Evolutionary conservation across 2,329 filamentous ascomycete species (phyloP).

Genomic region (Atkinsonella hypoxylon): DNA sequence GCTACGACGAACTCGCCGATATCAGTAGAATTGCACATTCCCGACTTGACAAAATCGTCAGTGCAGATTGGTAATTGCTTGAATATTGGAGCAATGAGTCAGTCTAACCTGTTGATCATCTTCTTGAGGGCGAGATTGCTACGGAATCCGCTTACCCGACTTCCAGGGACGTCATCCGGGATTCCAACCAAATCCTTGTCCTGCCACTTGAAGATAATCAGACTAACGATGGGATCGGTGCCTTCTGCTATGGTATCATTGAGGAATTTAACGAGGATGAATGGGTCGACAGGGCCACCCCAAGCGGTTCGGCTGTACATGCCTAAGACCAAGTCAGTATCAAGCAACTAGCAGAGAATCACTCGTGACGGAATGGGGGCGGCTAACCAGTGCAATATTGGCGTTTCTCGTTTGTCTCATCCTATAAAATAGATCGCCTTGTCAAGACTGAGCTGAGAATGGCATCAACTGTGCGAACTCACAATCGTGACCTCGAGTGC

Average conservation of each 20-base stretch:
- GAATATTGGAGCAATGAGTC: background rate
- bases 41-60: constrained; percentile 51
- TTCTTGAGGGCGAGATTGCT: background rate
- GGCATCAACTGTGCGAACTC: background rate
- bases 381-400: constrained; percentile 63
- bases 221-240: constrained; percentile 63
- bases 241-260: constrained; percentile 41
- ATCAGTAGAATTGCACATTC: constrained; percentile 64
- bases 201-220: constrained; percentile 90
- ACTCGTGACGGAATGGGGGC: background rate
- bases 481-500: constrained; percentile 46
- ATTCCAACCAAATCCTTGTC: constrained; percentile 72
- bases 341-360: constrained; percentile 6
- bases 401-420: constrained; percentile 61
- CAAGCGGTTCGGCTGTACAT: constrained; percentile 90
- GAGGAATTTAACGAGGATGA: constrained; percentile 74
- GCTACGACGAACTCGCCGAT: constrained; percentile 76
- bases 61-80: constrained; percentile 56
- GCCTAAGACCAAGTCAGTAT: constrained; percentile 32
- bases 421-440: constrained; percentile 34
- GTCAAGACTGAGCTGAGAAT: constrained; percentile 9
- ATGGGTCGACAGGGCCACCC: constrained; percentile 80
- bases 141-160: constrained; percentile 33
- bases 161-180: constrained; percentile 44
- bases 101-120: background rate